Evolutionary conservation across 305 asterid genomes (phyloP), one percentile per base, ranked within the genome.

Genomic region (Salvia sclarea): DNA sequence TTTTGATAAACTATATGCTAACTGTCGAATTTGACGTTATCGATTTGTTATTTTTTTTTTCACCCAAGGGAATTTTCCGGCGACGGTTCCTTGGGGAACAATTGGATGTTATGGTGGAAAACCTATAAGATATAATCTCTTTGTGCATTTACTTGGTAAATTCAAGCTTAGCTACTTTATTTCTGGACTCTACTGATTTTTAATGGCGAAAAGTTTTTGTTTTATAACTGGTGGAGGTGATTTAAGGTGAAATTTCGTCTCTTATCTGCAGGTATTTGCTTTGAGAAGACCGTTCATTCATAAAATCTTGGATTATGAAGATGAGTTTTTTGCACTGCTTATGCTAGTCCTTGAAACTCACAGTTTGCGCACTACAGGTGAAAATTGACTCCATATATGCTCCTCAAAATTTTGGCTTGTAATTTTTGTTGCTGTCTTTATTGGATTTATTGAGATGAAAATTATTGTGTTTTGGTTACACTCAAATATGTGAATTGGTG

Each of bases 331-430:
- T 14, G 96, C 97, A 5, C 76, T 91, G 86, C 90, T 94, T 49
- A 94, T 89, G 87, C 90, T 94, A 35, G 95, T 89, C 63, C 94
- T 94, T 58, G 99, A 94, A 83, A 86, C 95, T 14, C 99, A 91
- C 81, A 94, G 97, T 76, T 79, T 94, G 80, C 88, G 97, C 20
- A 91, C 93, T 12, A 87, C 96, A 58, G 95, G 96, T 89, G 73
- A 61, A 62, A 25, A 40, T 41, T 38, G 30, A 17, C 61, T 6
- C 55, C 21, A 10, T 62, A 1, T 54, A 10, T 18, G 62, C 47
- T 41, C 35, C 40, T 66, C 41, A 25, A 31, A 40, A 64, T 61
- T 67, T n/a, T 69, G 38, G 44, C 44, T 60, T 76, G 14, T 68
- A 54, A 8, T 47, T 28, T 40, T 16, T 6, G 3, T 47, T 24